Conservation (phyloP, 805 yeast species). For the Teunomyces barrocoloradensis region DNA sequence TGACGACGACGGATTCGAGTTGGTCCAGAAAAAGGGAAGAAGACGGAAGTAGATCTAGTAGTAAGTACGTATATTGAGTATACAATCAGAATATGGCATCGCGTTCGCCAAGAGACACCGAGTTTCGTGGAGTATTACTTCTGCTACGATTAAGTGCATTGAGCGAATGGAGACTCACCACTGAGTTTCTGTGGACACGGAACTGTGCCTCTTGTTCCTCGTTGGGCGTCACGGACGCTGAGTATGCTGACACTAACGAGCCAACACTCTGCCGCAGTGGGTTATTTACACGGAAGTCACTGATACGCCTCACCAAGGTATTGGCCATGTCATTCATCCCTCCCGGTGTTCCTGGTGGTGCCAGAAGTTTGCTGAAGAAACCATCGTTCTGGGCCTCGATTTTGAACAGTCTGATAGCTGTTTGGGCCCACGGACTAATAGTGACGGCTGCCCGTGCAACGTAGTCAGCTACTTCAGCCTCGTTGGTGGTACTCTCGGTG, state of each 20-base stretch:
- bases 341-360: slow-evolving; percentile 29
- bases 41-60: slow-evolving; percentile 18
- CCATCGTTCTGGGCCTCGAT: slow-evolving; percentile 27
- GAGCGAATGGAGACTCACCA: slow-evolving; percentile 38
- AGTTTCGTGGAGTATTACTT: slow-evolving; percentile 33
- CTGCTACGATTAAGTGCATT: slow-evolving; percentile 38
- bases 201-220: slow-evolving; percentile 30
- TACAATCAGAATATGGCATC: neutral
- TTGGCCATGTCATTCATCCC: slow-evolving; percentile 49
- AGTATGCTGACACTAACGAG: slow-evolving; percentile 12
- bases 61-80: neutral
- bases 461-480: slow-evolving; percentile 14
- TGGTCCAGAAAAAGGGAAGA: slow-evolving; percentile 71
- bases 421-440: slow-evolving; percentile 52
- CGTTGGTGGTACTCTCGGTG: slow-evolving; percentile 4
- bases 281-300: slow-evolving; percentile 38
- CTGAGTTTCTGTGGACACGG: slow-evolving; percentile 25
- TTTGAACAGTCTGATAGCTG: slow-evolving; percentile 50
- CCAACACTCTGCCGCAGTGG: slow-evolving; percentile 25
- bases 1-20: slow-evolving; percentile 93
- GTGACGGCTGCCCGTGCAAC: slow-evolving; percentile 29
- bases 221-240: slow-evolving; percentile 22
- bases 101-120: slow-evolving; percentile 19
- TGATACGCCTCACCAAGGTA: slow-evolving; percentile 46
- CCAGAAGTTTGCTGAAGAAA: slow-evolving; percentile 16